Evolutionary conservation across 2,329 filamentous ascomycete genomes (phyloP), one percentile per base, ranked within the genome.

Genomic region (Calonectria montana): DNA sequence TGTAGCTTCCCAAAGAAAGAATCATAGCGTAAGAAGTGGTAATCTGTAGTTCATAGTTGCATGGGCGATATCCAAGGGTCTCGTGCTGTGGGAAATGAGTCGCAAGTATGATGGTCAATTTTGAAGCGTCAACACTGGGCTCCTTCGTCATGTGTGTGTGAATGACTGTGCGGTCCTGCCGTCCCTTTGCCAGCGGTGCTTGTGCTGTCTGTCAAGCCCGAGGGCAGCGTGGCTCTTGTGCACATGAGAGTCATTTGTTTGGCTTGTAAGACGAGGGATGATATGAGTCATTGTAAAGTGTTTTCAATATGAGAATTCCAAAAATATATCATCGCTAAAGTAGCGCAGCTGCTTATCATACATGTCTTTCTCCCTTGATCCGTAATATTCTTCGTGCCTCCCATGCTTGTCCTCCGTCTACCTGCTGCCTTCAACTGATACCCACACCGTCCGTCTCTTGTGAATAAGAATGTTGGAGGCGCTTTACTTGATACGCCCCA

Each of bases 401-500:
- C 37, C 21, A 2, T 25, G 21, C n/a, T 37, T 10, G 15, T 31
- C 39, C 10, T 31, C 10, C 16, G 39, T 45, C n/a, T 29, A 37
- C n/a, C 48, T 23, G 27, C 21, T 37, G 16, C 27, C 50, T n/a
- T 41, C 47, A 7, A 62, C 9, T 63, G 53, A 10, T 21, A 29
- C 47, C 13, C 18, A 15, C 15, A n/a, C 43, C 23, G 31, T n/a
- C 55, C 45, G 48, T 70, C 55, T 67, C 61, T 43, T 73, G 48
- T 43, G 37, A 53, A 48, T 37, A 48, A 66, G 23, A 48, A 64
- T 68, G 62, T 67, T 53, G 16, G 61, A 21, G n/a, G 69, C 48
- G 43, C 53, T 66, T 76, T 80, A 97, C 84, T 96, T 97, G 61
- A 98, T 91, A 85, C 94, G 96, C 74, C 94, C 92, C 96, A 99